These are phyloP conservation scores for Jamesozyma gamospora DNA, from an alignment of 805 yeast genomes.

Conservation along the genomic window DNA sequence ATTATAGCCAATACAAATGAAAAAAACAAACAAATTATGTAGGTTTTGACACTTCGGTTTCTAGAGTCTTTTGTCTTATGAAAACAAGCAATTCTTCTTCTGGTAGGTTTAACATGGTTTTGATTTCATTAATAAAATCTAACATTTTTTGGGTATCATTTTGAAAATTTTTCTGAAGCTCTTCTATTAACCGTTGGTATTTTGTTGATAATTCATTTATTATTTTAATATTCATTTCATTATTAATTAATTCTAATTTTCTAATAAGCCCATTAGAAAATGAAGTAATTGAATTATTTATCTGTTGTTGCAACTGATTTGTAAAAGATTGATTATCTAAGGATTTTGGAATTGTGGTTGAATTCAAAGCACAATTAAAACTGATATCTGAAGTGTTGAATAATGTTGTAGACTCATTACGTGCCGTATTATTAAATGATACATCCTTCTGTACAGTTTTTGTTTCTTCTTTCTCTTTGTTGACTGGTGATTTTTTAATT, in stretches of 20 bases:
- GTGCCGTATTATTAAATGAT: neutral
- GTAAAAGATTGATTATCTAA: constrained; percentile 22
- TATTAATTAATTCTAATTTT: constrained; percentile 30
- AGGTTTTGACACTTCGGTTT: constrained; percentile 12
- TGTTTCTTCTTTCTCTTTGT: neutral
- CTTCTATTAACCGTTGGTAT: constrained; percentile 27
- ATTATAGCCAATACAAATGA: no score
- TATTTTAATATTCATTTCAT: constrained; percentile 30
- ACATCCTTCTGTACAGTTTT: neutral
- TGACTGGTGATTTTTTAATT: neutral
- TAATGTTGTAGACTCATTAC: constrained; percentile 9
- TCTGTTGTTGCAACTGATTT: constrained; percentile 30
- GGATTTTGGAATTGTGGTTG: neutral
- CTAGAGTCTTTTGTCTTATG: neutral
- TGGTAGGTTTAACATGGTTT: constrained; percentile 29
- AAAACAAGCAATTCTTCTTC: constrained; percentile 25
- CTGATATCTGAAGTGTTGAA: neutral
- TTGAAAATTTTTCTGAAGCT: constrained; percentile 28
- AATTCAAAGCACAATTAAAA: neutral
- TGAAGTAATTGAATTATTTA: constrained; percentile 25
- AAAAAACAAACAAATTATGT: no score
- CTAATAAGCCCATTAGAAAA: constrained; percentile 30
- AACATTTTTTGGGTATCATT: constrained; percentile 32
- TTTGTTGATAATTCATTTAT: constrained; percentile 28
- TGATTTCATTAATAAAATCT: constrained; percentile 28